phyloP scores from a whole-genome alignment of 2,329 filamentous ascomycete species.

The Exutisphaerella laricina region DNA sequence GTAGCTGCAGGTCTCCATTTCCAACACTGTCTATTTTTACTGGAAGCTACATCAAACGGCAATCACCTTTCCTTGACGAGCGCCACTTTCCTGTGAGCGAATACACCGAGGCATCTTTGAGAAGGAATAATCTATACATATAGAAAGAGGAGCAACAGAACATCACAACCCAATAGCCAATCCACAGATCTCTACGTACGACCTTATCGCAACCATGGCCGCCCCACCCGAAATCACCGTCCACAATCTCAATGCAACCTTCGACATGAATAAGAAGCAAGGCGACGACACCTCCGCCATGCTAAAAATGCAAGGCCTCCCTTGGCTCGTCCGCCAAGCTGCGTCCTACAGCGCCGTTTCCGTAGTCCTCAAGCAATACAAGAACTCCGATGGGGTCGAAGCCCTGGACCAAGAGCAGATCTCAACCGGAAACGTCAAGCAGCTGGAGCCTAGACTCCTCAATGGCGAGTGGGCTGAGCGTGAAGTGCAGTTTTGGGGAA shows the following conservation, averaged over 20 bases:
- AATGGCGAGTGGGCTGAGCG: conserved; percentile 60
- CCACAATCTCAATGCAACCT: conserved; percentile 63
- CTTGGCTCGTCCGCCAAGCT: conserved; percentile 41
- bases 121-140: neutral
- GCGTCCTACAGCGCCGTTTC: conserved; percentile 65
- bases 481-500: conserved; percentile 74
- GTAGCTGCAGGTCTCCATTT: neutral
- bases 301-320: conserved; percentile 54
- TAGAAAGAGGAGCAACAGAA: neutral
- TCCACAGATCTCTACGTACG: neutral
- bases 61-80: neutral
- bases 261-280: conserved; percentile 69
- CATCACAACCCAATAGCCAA: neutral
- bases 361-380: conserved; percentile 53
- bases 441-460: conserved; percentile 52
- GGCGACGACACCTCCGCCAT: conserved; percentile 64
- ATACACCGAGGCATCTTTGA: conserved; percentile 4
- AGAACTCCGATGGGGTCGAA: conserved; percentile 38
- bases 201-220: conserved; percentile 58
- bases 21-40: neutral
- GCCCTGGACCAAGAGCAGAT: conserved; percentile 55
- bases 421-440: conserved; percentile 65
- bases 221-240: conserved; percentile 62
- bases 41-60: conserved; percentile 1
- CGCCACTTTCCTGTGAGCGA: conserved; percentile 1